A percentile compares a stretch with the other conserved stretches of the same genome.
Conservation (phyloP, 129 eudicot genomes). For the Artemisia annua region DNA sequence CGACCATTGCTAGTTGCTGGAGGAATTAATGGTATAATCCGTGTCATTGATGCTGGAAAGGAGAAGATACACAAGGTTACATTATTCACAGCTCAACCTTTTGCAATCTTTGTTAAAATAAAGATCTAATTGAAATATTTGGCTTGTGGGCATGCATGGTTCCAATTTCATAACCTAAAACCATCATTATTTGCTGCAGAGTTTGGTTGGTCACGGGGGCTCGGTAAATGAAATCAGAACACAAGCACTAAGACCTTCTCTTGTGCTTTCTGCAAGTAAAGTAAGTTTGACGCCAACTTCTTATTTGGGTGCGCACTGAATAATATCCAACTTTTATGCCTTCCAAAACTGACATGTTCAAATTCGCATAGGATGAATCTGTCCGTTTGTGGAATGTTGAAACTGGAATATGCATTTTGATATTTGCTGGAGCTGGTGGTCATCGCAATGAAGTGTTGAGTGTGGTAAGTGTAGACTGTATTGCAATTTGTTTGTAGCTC, state of each 20-base stretch:
- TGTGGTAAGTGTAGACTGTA: conserved; percentile 60
- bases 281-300: conserved; percentile 40
- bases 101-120: conserved; percentile 10
- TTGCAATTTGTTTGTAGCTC: not conserved
- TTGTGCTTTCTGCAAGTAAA: conserved; percentile 94
- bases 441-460: conserved; percentile 99
- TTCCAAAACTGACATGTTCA: conserved; percentile 2
- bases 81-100: not conserved
- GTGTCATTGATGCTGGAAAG: conserved; percentile 91
- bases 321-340: not conserved
- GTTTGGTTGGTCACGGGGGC: conserved; percentile 98
- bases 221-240: conserved; percentile 92
- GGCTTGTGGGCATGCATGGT: conserved; percentile 1
- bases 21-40: conserved; percentile 89
- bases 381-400: conserved; percentile 98
- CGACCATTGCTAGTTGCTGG: conserved; percentile 87
- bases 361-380: conserved; percentile 81
- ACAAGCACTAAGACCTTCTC: conserved; percentile 85
- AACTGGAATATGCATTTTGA: conserved; percentile 90
- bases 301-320: not conserved
- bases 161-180: not conserved
- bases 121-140: not conserved
- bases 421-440: conserved; percentile 99
- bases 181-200: conserved; percentile 46
- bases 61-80: conserved; percentile 92